A percentile compares a stretch with the other conserved stretches of the same genome.
Conservation (phyloP, 768 basidiomycete genomes). For the Kwoniella dendrophila region DNA sequence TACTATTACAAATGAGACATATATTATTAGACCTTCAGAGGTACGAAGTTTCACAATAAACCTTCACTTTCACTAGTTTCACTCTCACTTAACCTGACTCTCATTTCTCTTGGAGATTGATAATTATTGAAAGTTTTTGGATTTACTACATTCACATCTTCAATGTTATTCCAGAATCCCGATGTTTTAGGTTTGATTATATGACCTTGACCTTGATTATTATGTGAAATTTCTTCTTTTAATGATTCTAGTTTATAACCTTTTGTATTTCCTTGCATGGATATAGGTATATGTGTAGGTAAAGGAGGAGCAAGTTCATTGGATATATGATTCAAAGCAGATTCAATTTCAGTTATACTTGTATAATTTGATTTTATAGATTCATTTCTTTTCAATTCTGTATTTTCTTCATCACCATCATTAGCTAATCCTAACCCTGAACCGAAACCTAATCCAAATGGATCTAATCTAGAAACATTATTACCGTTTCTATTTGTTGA, state of each 20-base stretch:
- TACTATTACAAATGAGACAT: no score
- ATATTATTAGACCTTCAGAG: no score
- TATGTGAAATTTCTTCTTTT: background rate
- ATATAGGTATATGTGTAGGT: no score
- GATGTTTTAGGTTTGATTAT: background rate
- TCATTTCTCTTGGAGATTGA: background rate
- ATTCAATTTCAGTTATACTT: background rate
- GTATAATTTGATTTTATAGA: background rate
- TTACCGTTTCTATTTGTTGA: background rate
- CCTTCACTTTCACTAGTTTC: constrained; percentile 34
- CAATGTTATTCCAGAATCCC: background rate
- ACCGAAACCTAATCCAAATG: constrained; percentile 23
- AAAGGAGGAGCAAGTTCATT: no score
- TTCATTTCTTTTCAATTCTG: background rate
- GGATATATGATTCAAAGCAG: background rate
- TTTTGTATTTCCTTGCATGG: no score
- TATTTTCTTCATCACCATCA: background rate
- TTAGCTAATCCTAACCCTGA: background rate
- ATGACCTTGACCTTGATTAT: background rate
- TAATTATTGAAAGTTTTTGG: background rate
- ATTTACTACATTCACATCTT: background rate
- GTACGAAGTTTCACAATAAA: constrained; percentile 15
- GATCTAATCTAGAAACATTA: constrained; percentile 4
- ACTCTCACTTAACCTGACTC: constrained; percentile 17
- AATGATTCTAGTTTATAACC: background rate